Evolutionary conservation across 1,139 yeast species (phyloP).

Genomic region (Hansenula lynferdii): DNA sequence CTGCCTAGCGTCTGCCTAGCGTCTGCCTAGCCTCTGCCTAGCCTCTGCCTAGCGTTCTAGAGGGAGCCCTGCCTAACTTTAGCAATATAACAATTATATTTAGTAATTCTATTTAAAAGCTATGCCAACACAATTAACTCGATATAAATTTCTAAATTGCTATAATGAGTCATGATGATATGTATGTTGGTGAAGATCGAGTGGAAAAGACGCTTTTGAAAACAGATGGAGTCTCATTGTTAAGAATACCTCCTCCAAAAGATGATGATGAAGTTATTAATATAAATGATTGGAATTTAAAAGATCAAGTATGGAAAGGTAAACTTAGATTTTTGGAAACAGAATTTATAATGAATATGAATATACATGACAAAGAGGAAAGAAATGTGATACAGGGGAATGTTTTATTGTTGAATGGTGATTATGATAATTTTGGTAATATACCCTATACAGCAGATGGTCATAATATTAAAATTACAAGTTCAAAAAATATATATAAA

Average conservation of each 20-base stretch:
- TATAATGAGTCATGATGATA: slow-evolving; percentile 1
- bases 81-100: neutral
- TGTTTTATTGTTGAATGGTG: slow-evolving; percentile 25
- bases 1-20: neutral
- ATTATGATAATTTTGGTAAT: slow-evolving; percentile 28
- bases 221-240: slow-evolving; percentile 3
- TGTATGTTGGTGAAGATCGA: neutral
- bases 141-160: too few relatives aligned
- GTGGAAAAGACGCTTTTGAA: neutral
- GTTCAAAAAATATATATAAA: slow-evolving; percentile 11
- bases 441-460: slow-evolving; percentile 27
- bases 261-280: slow-evolving; percentile 16
- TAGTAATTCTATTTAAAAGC: too few relatives aligned
- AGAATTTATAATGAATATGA: slow-evolving; percentile 13
- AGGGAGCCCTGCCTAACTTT: too few relatives aligned
- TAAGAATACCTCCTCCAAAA: slow-evolving; percentile 28
- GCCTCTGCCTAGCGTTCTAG: slow-evolving; percentile 1
- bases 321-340: slow-evolving; percentile 26
- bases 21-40: neutral
- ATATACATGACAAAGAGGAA: neutral
- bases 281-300: slow-evolving; percentile 30
- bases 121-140: neutral
- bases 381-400: slow-evolving; percentile 20
- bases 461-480: slow-evolving; percentile 21
- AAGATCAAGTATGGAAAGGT: slow-evolving; percentile 34